Base-by-base conservation (phyloP, 1,284 basidiomycete species). In the Mrakiaceae sp. region DNA sequence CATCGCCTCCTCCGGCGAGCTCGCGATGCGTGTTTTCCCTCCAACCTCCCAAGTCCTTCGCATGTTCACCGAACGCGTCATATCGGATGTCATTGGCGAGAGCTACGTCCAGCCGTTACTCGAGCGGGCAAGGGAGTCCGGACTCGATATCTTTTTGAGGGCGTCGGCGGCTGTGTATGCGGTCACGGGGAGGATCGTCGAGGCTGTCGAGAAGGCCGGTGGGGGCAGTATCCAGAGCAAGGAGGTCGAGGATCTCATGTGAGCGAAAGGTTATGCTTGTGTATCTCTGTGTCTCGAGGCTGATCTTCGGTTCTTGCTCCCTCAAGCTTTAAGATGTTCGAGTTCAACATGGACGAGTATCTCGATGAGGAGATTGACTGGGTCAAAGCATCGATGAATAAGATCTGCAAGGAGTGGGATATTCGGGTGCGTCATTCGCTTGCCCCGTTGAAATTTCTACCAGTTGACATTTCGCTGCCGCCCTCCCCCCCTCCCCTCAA, bases 301-400 rank as follows among this genome's bases (percentile, higher is more conserved):
- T 27, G 27, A 27, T 27, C 27, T 58, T 39, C 27, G 27, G 12
- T 1, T 5, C 42, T 52, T 64, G 39, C n/a, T n/a, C 52, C 52
- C 68, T 59, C 40, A 71, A 92, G 89, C 9, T 94, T 89, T 73
- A 81, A 81, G 53, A 94, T 97, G 89, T 98, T 96, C 72, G 93
- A 96, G 74, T 78, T 82, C 3, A 88, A 95, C 74, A 92, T 98
- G 87, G 92, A 94, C 72, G 94, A 96, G 71, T 98, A 98, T 72
- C 84, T 98, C 3, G 87, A 91, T 67, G 91, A 96, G 72, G 96
- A 98, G 75, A 82, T 87, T 5, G 91, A 95, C 65, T 84, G 83
- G 71, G 81, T 91, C 59, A 90, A 90, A 71, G 80, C 79, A 5
- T 79, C 81, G 0, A 84, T 98, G 67, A 86, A 90, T 58, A 78